phyloP scores from a whole-genome alignment of 441 rosid species.

The Erysimum cheiri region DNA sequence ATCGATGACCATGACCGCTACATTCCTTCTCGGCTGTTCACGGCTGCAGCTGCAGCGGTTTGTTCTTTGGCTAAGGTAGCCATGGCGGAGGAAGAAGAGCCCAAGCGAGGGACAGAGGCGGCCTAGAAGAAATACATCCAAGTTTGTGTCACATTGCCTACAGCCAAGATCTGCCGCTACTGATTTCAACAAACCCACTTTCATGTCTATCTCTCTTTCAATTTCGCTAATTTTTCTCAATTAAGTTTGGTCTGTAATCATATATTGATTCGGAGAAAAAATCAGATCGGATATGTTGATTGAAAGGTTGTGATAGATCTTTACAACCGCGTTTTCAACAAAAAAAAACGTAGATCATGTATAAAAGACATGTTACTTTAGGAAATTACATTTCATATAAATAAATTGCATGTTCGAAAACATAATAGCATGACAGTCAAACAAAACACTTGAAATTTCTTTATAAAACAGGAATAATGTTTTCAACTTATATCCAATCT shows the following conservation, averaged over 20 bases:
- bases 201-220: slow-evolving; percentile 33
- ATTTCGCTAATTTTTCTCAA: slow-evolving; percentile 35
- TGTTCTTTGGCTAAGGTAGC: slow-evolving; percentile 64
- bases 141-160: slow-evolving; percentile 89
- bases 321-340: too few species aligned
- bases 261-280: slow-evolving; percentile 11
- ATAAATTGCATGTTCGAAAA: too few species aligned
- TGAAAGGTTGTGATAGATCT: too few species aligned
- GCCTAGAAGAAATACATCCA: slow-evolving; percentile 86
- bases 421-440: too few species aligned
- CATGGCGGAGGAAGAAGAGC: slow-evolving; percentile 73
- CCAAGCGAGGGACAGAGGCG: slow-evolving; percentile 62
- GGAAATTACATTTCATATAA: too few species aligned
- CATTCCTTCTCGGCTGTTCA: slow-evolving; percentile 64
- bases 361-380: too few species aligned
- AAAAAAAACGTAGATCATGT: too few species aligned
- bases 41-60: slow-evolving; percentile 71
- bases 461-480: too few species aligned
- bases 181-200: slow-evolving; percentile 45
- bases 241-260: slow-evolving; percentile 40
- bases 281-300: too few species aligned
- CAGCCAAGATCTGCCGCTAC: slow-evolving; percentile 82
- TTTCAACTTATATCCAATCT: too few species aligned
- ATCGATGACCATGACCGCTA: slow-evolving; percentile 75
- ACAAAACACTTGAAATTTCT: too few species aligned